phyloP scores from a whole-genome alignment of 495 filamentous ascomycete genomes.

The Penicillium paradoxum region DNA sequence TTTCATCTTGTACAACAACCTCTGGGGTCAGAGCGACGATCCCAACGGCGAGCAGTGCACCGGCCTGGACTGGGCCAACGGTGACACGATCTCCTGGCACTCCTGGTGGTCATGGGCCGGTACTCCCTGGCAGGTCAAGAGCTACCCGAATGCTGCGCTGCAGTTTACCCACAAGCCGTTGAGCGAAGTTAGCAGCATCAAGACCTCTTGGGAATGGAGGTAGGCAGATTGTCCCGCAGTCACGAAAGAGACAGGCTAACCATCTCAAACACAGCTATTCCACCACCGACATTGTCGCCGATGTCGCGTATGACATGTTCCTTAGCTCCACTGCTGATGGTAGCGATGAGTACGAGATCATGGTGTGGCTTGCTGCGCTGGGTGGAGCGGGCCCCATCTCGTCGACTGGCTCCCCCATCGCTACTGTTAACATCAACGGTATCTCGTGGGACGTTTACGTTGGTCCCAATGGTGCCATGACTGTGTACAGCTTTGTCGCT shows the following conservation, averaged over 20 bases:
- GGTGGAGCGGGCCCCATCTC: constrained; percentile 62
- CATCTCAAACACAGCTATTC: constrained; percentile 42
- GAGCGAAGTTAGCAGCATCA: constrained; percentile 47
- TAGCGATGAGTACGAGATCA: constrained; percentile 58
- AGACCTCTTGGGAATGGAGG: constrained; percentile 51
- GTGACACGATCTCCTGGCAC: constrained; percentile 49
- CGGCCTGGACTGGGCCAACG: constrained; percentile 42
- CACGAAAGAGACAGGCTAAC: not conserved
- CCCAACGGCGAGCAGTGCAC: constrained; percentile 55
- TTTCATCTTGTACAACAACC: constrained; percentile 53
- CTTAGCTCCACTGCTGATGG: constrained; percentile 42
- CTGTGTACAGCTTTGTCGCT: constrained; percentile 61
- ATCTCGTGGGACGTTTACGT: constrained; percentile 49
- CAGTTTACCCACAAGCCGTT: constrained; percentile 42
- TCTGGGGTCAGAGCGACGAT: constrained; percentile 45
- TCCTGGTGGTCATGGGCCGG: constrained; percentile 56
- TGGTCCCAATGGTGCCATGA: constrained; percentile 52
- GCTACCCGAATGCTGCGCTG: constrained; percentile 51
- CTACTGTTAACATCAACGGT: constrained; percentile 48
- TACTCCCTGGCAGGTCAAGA: constrained; percentile 50
- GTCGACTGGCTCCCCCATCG: constrained; percentile 49
- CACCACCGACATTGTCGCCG: constrained; percentile 49
- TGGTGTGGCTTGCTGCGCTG: constrained; percentile 63
- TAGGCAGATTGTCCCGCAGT: constrained; percentile 13
- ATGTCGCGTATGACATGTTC: constrained; percentile 66